These are phyloP conservation scores for Schizosaccharomyces osmophilus DNA, from an alignment of 805 yeast species.

Conservation along the genomic window DNA sequence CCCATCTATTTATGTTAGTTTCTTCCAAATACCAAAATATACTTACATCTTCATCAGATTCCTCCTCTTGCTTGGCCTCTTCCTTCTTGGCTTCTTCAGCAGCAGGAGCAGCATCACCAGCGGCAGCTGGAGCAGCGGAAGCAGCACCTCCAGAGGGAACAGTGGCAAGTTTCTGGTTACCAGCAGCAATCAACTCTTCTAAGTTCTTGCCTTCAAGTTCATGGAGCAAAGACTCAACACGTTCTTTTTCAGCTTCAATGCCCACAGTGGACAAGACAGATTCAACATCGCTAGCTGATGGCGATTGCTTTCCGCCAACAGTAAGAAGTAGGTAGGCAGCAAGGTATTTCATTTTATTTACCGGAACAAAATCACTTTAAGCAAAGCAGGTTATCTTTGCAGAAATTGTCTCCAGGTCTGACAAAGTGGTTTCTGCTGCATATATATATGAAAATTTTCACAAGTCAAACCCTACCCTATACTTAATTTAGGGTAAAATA, in stretches of 20 bases:
- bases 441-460: not conserved
- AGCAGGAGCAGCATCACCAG: slow-evolving; percentile 44
- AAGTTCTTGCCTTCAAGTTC: slow-evolving; percentile 86
- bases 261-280: slow-evolving; percentile 82
- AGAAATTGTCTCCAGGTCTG: not conserved
- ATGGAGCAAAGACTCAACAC: slow-evolving; percentile 52
- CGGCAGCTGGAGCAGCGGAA: slow-evolving; percentile 43
- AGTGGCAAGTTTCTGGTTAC: slow-evolving; percentile 86
- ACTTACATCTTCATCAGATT: slow-evolving; percentile 28
- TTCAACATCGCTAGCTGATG: slow-evolving; percentile 80
- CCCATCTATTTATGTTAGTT: slow-evolving; percentile 12
- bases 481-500: not conserved
- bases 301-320: slow-evolving; percentile 88
- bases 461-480: not conserved
- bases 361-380: not conserved
- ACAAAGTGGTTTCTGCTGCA: not conserved
- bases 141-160: slow-evolving; percentile 97
- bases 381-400: not conserved
- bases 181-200: slow-evolving; percentile 54
- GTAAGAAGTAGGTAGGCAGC: slow-evolving; percentile 97
- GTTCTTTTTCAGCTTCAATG: slow-evolving; percentile 78
- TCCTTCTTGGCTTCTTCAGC: slow-evolving; percentile 29
- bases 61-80: slow-evolving; percentile 31
- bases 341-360: slow-evolving; percentile 59
- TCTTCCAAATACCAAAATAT: not conserved